Conservation (phyloP, 352 stramenopile genomes). For the Phytophthora podocarpi region DNA sequence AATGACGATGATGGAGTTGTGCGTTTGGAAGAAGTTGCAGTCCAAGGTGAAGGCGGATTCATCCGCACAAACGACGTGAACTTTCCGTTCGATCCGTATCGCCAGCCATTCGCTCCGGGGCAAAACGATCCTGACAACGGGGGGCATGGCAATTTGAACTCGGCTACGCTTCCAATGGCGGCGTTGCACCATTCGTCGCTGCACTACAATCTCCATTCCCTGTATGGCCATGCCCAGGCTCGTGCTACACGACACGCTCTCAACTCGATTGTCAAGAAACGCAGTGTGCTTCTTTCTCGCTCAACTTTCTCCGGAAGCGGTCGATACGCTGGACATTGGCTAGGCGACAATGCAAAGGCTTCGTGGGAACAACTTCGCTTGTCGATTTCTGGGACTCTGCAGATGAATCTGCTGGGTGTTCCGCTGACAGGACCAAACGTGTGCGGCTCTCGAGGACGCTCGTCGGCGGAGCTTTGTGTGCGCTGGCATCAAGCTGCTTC, state of each 20-base stretch:
- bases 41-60: constrained; percentile 38
- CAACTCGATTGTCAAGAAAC: constrained; percentile 52
- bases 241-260: constrained; percentile 56
- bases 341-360: constrained; percentile 46
- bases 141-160: constrained; percentile 76
- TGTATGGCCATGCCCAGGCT: constrained; percentile 78
- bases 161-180: constrained; percentile 77
- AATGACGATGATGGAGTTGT: background rate
- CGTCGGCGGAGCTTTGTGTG: constrained; percentile 74
- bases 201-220: constrained; percentile 88
- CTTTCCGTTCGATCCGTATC: constrained; percentile 84
- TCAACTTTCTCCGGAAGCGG: constrained; percentile 78
- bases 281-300: constrained; percentile 69
- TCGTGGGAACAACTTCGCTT: constrained; percentile 84
- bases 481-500: constrained; percentile 84
- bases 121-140: constrained; percentile 45
- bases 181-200: constrained; percentile 67
- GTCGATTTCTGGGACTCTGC: constrained; percentile 69
- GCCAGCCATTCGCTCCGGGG: constrained; percentile 74
- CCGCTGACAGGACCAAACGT: constrained; percentile 73
- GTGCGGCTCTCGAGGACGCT: constrained; percentile 53
- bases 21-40: constrained; percentile 20
- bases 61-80: constrained; percentile 71
- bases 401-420: constrained; percentile 84
- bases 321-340: constrained; percentile 64